Conservation (phyloP, 2,329 filamentous ascomycete genomes). For the Fusarium scirpi region DNA sequence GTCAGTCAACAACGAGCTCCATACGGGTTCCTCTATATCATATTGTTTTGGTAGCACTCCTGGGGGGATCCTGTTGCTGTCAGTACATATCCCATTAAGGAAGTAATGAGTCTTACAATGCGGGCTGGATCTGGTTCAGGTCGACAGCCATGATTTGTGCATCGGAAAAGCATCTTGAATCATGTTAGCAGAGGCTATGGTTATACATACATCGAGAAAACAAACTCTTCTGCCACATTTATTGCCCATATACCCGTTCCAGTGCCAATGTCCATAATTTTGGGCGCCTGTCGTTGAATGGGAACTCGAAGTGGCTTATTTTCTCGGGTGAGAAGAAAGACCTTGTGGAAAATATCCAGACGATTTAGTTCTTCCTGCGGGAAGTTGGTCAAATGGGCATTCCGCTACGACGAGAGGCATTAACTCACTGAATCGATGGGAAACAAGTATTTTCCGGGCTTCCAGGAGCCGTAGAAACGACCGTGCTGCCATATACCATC, state of each 20-base stretch:
- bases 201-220: neutral
- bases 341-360: conserved; percentile 84
- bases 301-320: conserved; percentile 48
- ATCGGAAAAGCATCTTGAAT: conserved; percentile 42
- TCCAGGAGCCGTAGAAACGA: conserved; percentile 75
- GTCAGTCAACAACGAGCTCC: conserved; percentile 62
- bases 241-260: conserved; percentile 94
- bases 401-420: neutral
- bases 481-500: conserved; percentile 69
- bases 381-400: conserved; percentile 25
- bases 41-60: conserved; percentile 68
- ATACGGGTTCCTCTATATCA: conserved; percentile 80
- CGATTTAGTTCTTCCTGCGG: conserved; percentile 77
- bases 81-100: conserved; percentile 14
- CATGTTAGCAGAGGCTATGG: conserved; percentile 4
- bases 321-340: conserved; percentile 75
- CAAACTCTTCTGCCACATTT: conserved; percentile 80
- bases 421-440: conserved; percentile 78
- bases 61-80: conserved; percentile 71
- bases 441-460: conserved; percentile 77
- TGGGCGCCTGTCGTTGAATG: conserved; percentile 38
- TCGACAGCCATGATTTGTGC: conserved; percentile 55
- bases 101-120: conserved; percentile 47
- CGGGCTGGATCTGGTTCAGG: conserved; percentile 56
- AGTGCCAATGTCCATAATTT: conserved; percentile 78